Evolutionary conservation across 495 filamentous ascomycete genomes (phyloP).

Genomic region (Penicillium samsonianum): DNA sequence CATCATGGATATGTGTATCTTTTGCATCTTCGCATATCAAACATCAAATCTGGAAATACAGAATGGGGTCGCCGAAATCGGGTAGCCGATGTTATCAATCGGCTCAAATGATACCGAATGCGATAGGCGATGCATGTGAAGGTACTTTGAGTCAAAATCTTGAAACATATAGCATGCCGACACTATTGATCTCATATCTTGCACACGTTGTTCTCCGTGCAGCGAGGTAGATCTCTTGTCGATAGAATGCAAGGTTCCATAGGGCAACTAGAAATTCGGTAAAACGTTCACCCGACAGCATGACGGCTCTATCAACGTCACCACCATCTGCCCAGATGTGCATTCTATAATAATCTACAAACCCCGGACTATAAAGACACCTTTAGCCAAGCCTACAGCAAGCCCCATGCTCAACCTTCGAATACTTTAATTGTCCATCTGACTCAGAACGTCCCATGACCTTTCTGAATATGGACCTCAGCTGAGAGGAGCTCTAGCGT

Average conservation of each 20-base stretch:
- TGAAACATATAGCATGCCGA: no score
- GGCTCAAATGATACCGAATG: constrained; percentile 7
- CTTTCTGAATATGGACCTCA: constrained; percentile 28
- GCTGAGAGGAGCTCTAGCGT: constrained; percentile 29
- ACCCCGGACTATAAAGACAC: not conserved
- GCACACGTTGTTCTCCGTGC: no score
- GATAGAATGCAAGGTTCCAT: no score
- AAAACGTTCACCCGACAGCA: constrained; percentile 29
- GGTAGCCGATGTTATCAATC: constrained; percentile 25
- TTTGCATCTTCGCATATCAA: not conserved
- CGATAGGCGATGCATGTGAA: constrained; percentile 19
- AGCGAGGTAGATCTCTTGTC: not conserved
- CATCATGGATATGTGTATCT: not conserved
- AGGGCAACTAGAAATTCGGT: constrained; percentile 7
- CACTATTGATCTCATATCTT: no score
- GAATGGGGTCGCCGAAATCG: constrained; percentile 24
- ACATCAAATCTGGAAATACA: not conserved
- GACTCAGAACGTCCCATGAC: constrained; percentile 18
- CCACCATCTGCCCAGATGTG: not conserved
- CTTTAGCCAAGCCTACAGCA: not conserved
- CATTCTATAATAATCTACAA: constrained; percentile 1
- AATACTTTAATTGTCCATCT: constrained; percentile 11
- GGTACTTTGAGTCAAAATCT: not conserved
- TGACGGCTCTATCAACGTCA: not conserved
- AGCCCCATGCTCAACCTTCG: not conserved